Conservation (phyloP, 139 green algal genomes). For the Chlamydomonas schloesseri region DNA sequence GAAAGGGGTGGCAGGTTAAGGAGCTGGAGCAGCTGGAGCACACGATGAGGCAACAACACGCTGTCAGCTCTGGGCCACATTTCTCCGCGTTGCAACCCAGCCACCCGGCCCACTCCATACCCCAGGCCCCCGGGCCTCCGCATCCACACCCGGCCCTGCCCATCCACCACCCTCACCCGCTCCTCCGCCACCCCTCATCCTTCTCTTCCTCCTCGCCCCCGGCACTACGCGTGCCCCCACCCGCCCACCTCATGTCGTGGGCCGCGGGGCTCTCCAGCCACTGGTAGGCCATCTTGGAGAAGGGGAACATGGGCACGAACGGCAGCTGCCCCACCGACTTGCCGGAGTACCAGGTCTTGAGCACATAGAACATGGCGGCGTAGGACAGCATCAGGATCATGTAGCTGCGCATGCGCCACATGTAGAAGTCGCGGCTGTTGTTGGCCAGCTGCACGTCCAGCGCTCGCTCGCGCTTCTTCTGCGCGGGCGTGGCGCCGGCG, state of each 20-base stretch:
- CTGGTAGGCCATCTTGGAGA: constrained; percentile 4
- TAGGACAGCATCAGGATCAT: neutral
- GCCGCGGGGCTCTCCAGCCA: neutral
- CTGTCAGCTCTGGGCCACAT: too few species aligned
- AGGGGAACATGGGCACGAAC: constrained; percentile 28
- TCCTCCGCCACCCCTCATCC: too few species aligned
- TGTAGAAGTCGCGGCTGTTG: constrained; percentile 18
- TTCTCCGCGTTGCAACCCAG: too few species aligned
- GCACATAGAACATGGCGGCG: constrained; percentile 33
- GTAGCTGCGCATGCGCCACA: constrained; percentile 17
- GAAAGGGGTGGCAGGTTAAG: too few species aligned
- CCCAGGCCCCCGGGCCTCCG: too few species aligned
- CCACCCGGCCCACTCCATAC: too few species aligned
- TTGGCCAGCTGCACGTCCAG: constrained; percentile 31
- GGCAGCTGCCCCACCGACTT: constrained; percentile 17
- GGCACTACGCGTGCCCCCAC: too few species aligned
- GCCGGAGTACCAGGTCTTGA: constrained; percentile 26
- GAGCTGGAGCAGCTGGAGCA: too few species aligned
- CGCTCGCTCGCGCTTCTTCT: constrained; percentile 32
- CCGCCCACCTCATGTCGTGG: constrained; percentile 8
- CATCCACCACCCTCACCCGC: too few species aligned
- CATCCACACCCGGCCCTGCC: too few species aligned
- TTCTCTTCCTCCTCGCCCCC: too few species aligned
- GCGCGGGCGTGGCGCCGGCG: neutral
- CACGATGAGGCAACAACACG: too few species aligned